These are phyloP conservation scores for Phytophthora idaei DNA, from an alignment of 352 stramenopile species.

Conservation along the genomic window DNA sequence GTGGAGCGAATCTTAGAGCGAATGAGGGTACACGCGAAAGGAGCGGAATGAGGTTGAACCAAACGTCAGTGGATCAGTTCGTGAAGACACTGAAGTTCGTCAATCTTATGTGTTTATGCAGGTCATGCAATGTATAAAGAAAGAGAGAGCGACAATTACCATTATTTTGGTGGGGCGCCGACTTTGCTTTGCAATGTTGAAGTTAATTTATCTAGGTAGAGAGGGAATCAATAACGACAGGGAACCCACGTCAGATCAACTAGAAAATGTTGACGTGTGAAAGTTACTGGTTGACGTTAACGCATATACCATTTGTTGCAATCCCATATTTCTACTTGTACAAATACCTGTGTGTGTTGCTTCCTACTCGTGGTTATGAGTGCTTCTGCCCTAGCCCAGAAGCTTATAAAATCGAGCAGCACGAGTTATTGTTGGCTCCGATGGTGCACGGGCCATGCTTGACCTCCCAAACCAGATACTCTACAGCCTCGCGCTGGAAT, in stretches of 20 bases:
- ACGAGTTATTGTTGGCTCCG: constrained; percentile 62
- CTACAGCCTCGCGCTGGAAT: constrained; percentile 82
- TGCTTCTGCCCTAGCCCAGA: neutral
- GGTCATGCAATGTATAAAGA: constrained; percentile 13
- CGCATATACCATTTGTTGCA: constrained; percentile 10
- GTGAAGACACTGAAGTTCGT: constrained; percentile 5
- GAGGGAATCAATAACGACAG: neutral
- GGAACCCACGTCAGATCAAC: constrained; percentile 9
- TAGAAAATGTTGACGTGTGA: constrained; percentile 23
- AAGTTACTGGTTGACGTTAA: constrained; percentile 18
- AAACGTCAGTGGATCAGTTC: constrained; percentile 20
- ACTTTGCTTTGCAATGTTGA: constrained; percentile 15
- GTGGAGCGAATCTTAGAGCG: neutral
- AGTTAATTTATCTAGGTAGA: constrained; percentile 5
- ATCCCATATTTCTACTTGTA: constrained; percentile 24
- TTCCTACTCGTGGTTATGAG: constrained; percentile 4
- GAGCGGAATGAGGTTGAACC: constrained; percentile 24
- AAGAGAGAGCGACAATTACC: neutral
- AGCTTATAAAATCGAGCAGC: constrained; percentile 61
- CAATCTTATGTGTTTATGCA: constrained; percentile 7
- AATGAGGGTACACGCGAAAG: constrained; percentile 14
- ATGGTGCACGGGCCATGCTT: constrained; percentile 79
- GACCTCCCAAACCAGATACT: constrained; percentile 85
- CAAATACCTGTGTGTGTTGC: constrained; percentile 14
- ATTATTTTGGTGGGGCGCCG: constrained; percentile 5